These are phyloP conservation scores for Colletotrichum truncatum DNA, from an alignment of 2,329 filamentous ascomycete genomes.

Conservation along the genomic window DNA sequence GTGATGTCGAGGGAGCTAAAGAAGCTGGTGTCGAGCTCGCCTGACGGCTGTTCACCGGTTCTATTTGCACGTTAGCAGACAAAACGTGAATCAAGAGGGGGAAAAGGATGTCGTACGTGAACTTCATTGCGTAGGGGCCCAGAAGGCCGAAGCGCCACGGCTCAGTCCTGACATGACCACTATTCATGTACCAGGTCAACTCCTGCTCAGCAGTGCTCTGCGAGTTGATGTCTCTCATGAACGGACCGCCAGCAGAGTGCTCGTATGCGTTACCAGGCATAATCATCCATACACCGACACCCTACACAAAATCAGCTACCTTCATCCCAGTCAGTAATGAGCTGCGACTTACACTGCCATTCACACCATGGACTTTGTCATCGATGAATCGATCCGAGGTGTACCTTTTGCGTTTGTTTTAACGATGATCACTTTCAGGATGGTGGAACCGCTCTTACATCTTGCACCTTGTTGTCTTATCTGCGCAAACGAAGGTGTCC, in stretches of 20 bases:
- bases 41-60: slow-evolving; percentile 53
- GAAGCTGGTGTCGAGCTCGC: slow-evolving; percentile 61
- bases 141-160: slow-evolving; percentile 64
- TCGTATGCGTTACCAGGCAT: slow-evolving; percentile 59
- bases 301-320: slow-evolving; percentile 39
- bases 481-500: slow-evolving; percentile 33
- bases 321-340: slow-evolving; percentile 16
- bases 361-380: slow-evolving; percentile 61
- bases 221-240: slow-evolving; percentile 63
- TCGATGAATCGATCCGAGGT: slow-evolving; percentile 69
- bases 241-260: slow-evolving; percentile 65
- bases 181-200: slow-evolving; percentile 71
- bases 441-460: slow-evolving; percentile 1
- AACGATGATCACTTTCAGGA: too few relatives aligned
- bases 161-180: slow-evolving; percentile 64
- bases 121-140: slow-evolving; percentile 66
- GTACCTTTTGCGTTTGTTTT: slow-evolving; percentile 42
- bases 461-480: slow-evolving; percentile 25
- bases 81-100: neutral
- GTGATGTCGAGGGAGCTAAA: slow-evolving; percentile 60
- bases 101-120: slow-evolving; percentile 45
- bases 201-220: slow-evolving; percentile 63
- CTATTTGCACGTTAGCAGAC: slow-evolving; percentile 34
- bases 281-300: slow-evolving; percentile 58
- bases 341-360: slow-evolving; percentile 34